Conservation (phyloP, 495 filamentous ascomycete species). For the Penicillium dipodomyicola region DNA sequence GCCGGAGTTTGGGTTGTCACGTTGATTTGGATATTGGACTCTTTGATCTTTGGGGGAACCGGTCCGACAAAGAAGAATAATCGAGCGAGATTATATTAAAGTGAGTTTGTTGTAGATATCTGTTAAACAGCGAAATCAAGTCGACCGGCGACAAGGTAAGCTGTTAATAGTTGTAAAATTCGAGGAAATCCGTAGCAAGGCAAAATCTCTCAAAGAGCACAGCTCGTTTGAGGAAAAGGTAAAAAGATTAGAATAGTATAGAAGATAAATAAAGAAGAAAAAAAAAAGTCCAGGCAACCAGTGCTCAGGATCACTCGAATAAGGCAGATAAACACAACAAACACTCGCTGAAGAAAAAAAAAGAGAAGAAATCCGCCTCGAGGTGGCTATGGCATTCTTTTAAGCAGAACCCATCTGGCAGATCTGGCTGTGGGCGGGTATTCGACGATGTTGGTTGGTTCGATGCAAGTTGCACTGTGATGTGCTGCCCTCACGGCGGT, state of each 20-base stretch:
- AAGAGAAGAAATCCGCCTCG: conserved; percentile 35
- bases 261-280: conserved; percentile 40
- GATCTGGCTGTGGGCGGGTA: conserved; percentile 25
- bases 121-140: conserved; percentile 35
- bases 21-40: conserved; percentile 10
- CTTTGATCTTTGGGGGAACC: conserved; percentile 23
- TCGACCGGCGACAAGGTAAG: conserved; percentile 53
- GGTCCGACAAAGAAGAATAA: conserved; percentile 29
- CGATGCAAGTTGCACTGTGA: conserved; percentile 17
- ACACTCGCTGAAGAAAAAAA: conserved; percentile 71
- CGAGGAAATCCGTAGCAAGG: conserved; percentile 36
- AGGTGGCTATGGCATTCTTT: conserved; percentile 40
- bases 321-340: conserved; percentile 62
- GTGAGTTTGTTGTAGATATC: conserved; percentile 38
- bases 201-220: conserved; percentile 44
- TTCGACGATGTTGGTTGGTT: conserved; percentile 18
- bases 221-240: conserved; percentile 37
- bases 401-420: conserved; percentile 18
- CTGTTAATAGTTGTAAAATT: conserved; percentile 26
- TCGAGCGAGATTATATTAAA: conserved; percentile 62
- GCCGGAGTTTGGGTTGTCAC: conserved; percentile 21
- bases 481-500: conserved; percentile 6
- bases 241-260: conserved; percentile 33
- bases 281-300: conserved; percentile 46
- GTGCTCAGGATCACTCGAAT: conserved; percentile 51